These are phyloP conservation scores for Paecilomyces dactylethromorphus DNA, from an alignment of 2,329 filamentous ascomycete genomes.

Conservation along the genomic window DNA sequence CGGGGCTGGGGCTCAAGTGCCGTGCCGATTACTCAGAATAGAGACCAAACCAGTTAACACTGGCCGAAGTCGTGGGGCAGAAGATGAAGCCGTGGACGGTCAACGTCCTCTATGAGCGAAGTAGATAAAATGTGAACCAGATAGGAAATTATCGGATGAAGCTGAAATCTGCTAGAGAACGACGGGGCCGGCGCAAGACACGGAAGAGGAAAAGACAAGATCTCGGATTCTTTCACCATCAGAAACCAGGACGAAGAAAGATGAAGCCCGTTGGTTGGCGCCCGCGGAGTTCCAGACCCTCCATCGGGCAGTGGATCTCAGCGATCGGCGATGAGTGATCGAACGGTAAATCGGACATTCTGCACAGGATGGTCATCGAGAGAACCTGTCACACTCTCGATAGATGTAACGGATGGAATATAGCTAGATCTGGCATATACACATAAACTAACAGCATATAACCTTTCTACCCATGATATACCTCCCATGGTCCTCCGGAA, in stretches of 20 bases:
- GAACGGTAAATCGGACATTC: neutral
- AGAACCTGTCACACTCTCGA: neutral
- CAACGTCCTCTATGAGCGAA: neutral
- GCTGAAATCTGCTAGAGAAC: neutral
- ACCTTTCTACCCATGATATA: neutral
- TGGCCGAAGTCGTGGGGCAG: too few species aligned
- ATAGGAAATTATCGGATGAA: neutral
- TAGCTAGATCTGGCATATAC: too few species aligned
- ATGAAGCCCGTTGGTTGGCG: neutral
- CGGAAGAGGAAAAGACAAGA: neutral
- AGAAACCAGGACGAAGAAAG: neutral
- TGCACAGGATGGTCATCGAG: neutral
- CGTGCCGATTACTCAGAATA: neutral
- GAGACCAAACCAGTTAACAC: neutral
- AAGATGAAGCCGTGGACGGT: too few species aligned
- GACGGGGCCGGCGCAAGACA: neutral
- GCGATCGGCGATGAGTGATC: neutral
- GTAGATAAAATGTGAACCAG: neutral
- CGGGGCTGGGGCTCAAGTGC: neutral
- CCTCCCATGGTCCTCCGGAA: neutral
- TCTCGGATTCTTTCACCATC: neutral
- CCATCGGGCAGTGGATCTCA: neutral
- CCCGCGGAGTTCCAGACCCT: neutral
- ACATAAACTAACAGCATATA: neutral
- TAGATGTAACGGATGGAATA: too few species aligned